These are phyloP conservation scores for Aspergillus pseudonomiae DNA, from an alignment of 2,329 filamentous ascomycete species.

Conservation along the genomic window DNA sequence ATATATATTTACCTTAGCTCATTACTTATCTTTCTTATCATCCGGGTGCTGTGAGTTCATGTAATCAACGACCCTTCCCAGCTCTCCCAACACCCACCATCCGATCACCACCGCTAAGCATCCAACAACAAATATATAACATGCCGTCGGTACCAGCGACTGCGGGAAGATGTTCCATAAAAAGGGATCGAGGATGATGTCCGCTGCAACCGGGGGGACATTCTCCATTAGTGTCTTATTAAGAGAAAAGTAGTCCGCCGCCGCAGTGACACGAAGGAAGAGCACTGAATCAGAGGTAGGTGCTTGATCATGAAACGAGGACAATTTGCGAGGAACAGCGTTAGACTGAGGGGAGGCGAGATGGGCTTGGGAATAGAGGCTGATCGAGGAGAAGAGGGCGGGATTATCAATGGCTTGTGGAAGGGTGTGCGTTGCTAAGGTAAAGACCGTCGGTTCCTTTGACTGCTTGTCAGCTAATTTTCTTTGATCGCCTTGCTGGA, in stretches of 20 bases:
- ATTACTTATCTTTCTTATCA: slow-evolving; percentile 19
- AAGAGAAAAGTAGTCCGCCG: slow-evolving; percentile 82
- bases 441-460: slow-evolving; percentile 85
- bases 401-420: slow-evolving; percentile 64
- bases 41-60: slow-evolving; percentile 7
- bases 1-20: slow-evolving; percentile 3
- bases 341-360: slow-evolving; percentile 36
- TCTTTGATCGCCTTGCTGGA: neutral
- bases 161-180: slow-evolving; percentile 76
- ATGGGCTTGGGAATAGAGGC: slow-evolving; percentile 60
- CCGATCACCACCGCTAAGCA: slow-evolving; percentile 53
- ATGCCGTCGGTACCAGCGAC: slow-evolving; percentile 72
- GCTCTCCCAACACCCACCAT: slow-evolving; percentile 28
- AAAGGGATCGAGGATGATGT: slow-evolving; percentile 85
- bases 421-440: slow-evolving; percentile 66
- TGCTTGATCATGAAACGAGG: slow-evolving; percentile 17
- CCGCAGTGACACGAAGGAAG: slow-evolving; percentile 73
- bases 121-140: slow-evolving; percentile 68
- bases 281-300: slow-evolving; percentile 56
- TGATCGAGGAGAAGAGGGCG: slow-evolving; percentile 66
- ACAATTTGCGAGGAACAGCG: slow-evolving; percentile 13
- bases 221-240: slow-evolving; percentile 73
- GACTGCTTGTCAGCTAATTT: slow-evolving; percentile 18
- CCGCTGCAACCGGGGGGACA: slow-evolving; percentile 74
- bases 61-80: slow-evolving; percentile 27